Base-by-base conservation (phyloP, 2,329 filamentous ascomycete species). In the Talaromyces pinophilus region DNA sequence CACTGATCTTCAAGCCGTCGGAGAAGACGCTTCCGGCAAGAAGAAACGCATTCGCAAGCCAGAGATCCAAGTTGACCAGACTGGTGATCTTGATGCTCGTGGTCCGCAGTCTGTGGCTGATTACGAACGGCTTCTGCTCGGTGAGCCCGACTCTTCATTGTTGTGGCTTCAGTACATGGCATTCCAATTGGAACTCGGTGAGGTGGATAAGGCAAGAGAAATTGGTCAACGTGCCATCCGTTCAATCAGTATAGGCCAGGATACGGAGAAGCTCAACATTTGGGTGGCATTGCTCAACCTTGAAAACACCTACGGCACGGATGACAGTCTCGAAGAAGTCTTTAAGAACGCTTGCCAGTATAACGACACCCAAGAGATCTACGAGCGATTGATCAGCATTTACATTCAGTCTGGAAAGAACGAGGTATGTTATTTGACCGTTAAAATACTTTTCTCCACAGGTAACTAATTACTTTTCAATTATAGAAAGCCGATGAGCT, bases 81-180 rank as follows among this genome's bases (percentile, higher is more conserved):
- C 94, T 4, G 95, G 91, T n/a, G 92, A 97, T 72, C 87, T 99
- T 11, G 93, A 97, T 76, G 88, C 87, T 57, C 88, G 93, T 71
- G 94, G 94, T 0, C 95, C 95, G 1, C 93, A 96, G 76, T 94
- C 92, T 1, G 87, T 92, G 17, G 92, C 91, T 69, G 96, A 99
- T 79, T 99, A 93, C 77, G 96, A 99, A 81, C 90, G 95, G 71
- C 88, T 97, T 28, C 86, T 99, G 50, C 87, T 99, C 25, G 92
- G 93, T 65, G 91, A 96, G 76, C 93, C 95, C 2, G 93, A 98
- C 80, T 94, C 92, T n/a, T 96, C 94, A 0, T 84, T 90, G 68
- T 86, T 98, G 33, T 99, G 95, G 95, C 92, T 97, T 64, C 87
- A 92, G 70, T 99, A 99, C 81, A 98, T 99, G 92, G 93, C 93